These are phyloP conservation scores for Erythrophleum fordii DNA, from an alignment of 306 rosid species.

Conservation along the genomic window DNA sequence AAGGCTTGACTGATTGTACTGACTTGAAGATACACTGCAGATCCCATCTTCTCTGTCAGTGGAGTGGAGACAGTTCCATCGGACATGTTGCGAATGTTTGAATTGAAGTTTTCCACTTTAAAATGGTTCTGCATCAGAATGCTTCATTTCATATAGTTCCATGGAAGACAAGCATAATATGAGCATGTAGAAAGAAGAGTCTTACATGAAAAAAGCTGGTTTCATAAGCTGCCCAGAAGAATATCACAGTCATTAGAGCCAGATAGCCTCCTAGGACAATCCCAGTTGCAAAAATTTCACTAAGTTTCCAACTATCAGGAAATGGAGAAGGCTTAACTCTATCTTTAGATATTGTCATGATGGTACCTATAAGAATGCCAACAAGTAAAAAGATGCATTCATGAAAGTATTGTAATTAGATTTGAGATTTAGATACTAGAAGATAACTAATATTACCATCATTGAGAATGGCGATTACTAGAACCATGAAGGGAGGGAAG, in stretches of 20 bases:
- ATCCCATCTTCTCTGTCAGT: constrained; percentile 46
- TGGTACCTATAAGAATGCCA: constrained; percentile 54
- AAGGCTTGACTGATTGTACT: constrained; percentile 77
- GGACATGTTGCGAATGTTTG: neutral
- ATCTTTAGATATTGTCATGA: constrained; percentile 84
- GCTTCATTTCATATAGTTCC: neutral
- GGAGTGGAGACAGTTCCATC: neutral
- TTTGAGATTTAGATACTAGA: constrained; percentile 17
- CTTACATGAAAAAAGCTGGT: constrained; percentile 62
- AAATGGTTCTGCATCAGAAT: constrained; percentile 49
- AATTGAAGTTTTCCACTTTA: constrained; percentile 45
- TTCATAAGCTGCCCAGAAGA: constrained; percentile 53
- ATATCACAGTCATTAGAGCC: constrained; percentile 68
- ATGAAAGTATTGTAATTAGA: neutral
- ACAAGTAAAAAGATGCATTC: constrained; percentile 4
- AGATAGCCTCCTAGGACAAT: constrained; percentile 65
- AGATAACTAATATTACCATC: constrained; percentile 61
- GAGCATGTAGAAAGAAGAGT: neutral
- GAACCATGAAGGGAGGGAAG: constrained; percentile 87
- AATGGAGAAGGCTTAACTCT: constrained; percentile 76
- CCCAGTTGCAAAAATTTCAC: constrained; percentile 78
- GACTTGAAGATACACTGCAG: constrained; percentile 79
- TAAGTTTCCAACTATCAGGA: constrained; percentile 83
- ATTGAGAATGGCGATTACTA: constrained; percentile 75
- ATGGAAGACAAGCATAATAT: neutral